phyloP scores from a whole-genome alignment of 169 alveolate genomes.

The Eimeria necatrix region DNA sequence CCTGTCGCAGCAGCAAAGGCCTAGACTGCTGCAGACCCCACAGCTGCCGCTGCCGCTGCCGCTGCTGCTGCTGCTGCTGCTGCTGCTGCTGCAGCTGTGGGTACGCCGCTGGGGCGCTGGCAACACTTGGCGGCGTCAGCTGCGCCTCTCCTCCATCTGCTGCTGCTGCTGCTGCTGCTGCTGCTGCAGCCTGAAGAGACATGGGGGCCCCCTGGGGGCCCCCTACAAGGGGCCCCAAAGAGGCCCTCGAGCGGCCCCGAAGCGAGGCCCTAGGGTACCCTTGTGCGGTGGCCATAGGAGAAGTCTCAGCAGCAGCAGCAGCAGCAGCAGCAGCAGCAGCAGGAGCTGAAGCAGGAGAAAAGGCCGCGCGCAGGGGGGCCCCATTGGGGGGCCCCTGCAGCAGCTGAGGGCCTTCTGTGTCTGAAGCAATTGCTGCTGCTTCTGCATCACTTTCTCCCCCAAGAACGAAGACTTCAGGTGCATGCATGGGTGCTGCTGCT shows the following conservation, averaged over 20 bases:
- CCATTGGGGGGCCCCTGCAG: background rate
- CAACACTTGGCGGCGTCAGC: too few species aligned
- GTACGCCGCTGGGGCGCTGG: too few species aligned
- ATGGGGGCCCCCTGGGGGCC: background rate
- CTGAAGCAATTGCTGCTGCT: background rate
- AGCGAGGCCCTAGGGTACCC: background rate
- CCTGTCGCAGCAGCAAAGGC: background rate
- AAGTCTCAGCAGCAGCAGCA: background rate
- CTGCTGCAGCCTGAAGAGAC: background rate
- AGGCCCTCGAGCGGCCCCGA: background rate
- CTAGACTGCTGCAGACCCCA: background rate
- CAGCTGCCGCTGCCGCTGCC: background rate
- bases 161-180: slow-evolving; percentile 4
- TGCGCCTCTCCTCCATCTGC: background rate
- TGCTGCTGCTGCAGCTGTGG: background rate
- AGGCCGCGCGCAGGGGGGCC: too few species aligned
- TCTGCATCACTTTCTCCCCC: background rate
- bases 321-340: slow-evolving; percentile 25
- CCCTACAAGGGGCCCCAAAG: background rate
- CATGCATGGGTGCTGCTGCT: background rate
- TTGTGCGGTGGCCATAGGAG: background rate
- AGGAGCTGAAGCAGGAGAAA: background rate
- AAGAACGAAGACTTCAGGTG: background rate
- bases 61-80: slow-evolving; percentile 19
- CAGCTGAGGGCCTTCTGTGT: background rate